Conservation (phyloP, 163 green algal genomes). For the Scenedesmus sp. region DNA sequence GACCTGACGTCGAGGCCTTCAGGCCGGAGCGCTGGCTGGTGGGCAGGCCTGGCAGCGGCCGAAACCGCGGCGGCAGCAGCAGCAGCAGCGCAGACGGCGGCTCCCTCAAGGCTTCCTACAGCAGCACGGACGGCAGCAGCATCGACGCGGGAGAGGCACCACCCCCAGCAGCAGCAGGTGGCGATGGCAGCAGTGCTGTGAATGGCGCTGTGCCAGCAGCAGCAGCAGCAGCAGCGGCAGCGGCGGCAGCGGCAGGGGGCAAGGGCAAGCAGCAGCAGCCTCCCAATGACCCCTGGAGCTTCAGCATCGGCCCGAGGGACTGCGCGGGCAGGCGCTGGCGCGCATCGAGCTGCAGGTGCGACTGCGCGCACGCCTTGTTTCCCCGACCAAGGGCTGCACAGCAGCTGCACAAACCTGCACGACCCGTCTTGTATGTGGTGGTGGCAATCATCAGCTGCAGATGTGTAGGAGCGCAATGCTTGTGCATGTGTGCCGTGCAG, state of each 20-base stretch:
- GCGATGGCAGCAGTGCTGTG: background rate
- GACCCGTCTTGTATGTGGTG: no score
- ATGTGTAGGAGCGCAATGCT: no score
- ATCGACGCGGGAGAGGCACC: background rate
- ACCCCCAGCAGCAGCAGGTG: background rate
- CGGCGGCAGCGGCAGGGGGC: background rate
- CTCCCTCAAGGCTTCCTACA: background rate
- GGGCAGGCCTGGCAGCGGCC: background rate
- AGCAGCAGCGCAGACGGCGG: background rate
- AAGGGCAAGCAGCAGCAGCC: background rate
- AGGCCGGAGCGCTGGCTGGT: slow-evolving; percentile 20
- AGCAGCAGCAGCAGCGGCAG: slow-evolving; percentile 11
- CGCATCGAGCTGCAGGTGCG: slow-evolving; percentile 52
- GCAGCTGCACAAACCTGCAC: no score
- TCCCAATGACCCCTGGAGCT: slow-evolving; percentile 42
- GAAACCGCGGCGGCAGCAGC: background rate
- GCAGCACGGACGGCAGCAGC: background rate
- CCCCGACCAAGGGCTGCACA: no score
- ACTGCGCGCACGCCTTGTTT: background rate
- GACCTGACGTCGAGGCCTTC: slow-evolving; percentile 19
- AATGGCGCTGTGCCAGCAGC: background rate
- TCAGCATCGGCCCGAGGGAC: slow-evolving; percentile 55
- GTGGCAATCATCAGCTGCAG: no score
- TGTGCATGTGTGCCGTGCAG: no score
- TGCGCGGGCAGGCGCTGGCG: slow-evolving; percentile 56